Percentiles rank a stretch among this genome's conserved stretches.
phyloP scores from a whole-genome alignment of 352 stramenopile species.

The Globisporangium okanoganense region DNA sequence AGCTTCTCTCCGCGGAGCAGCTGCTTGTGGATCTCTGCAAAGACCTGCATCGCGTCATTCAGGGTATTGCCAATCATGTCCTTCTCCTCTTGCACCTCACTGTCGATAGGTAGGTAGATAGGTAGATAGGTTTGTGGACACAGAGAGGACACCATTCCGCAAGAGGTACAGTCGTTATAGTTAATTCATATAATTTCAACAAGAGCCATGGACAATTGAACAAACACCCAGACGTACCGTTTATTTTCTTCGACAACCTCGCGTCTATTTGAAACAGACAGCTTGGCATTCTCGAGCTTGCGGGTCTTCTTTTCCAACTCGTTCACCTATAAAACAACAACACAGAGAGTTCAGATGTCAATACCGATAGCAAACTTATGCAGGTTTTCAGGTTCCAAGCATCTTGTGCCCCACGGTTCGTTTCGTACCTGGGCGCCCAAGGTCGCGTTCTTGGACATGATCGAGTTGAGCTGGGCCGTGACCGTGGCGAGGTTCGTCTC shows the following conservation, averaged over 20 bases:
- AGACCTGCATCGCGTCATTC: background rate
- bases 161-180: background rate
- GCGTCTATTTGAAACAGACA: background rate
- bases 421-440: background rate
- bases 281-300: background rate
- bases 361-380: background rate
- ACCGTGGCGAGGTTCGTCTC: background rate
- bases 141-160: background rate
- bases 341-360: background rate
- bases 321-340: background rate
- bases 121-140: too few relatives aligned
- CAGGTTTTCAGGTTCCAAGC: background rate
- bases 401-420: background rate
- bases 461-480: background rate
- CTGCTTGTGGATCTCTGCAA: conserved; percentile 4
- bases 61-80: background rate
- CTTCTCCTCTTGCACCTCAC: background rate
- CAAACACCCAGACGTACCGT: background rate
- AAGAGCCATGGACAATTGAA: background rate
- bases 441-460: background rate
- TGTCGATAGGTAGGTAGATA: background rate
- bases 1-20: background rate
- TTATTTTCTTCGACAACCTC: background rate
- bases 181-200: background rate
- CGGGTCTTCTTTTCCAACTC: background rate